These are phyloP conservation scores for Floccularia luteovirens DNA, from an alignment of 768 basidiomycete genomes.

Conservation along the genomic window DNA sequence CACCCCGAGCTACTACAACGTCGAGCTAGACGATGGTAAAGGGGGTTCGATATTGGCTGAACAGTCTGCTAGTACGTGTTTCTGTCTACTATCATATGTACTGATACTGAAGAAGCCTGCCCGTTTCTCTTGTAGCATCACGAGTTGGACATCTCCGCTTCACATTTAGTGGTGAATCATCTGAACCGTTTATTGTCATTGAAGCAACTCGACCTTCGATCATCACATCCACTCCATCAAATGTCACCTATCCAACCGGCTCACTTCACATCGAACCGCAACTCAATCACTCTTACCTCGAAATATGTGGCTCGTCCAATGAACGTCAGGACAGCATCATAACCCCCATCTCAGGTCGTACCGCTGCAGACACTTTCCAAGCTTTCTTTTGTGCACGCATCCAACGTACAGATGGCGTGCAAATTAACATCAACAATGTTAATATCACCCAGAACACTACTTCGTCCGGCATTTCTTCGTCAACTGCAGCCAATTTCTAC, in stretches of 20 bases:
- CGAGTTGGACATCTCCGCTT: conserved; percentile 71
- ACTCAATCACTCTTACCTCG: no score
- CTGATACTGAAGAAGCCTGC: no score
- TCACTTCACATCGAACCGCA: conserved; percentile 34
- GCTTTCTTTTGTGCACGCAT: conserved; percentile 61
- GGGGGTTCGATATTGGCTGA: conserved; percentile 48
- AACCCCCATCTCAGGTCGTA: conserved; percentile 38
- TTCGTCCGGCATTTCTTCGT: background rate
- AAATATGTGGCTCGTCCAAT: conserved; percentile 48
- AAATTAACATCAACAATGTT: background rate
- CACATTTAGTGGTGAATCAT: conserved; percentile 35
- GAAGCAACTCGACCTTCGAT: conserved; percentile 61
- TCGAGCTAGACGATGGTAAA: conserved; percentile 43
- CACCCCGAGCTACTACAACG: conserved; percentile 48
- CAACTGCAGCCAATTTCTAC: no score
- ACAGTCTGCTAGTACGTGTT: conserved; percentile 51
- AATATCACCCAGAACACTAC: conserved; percentile 45
- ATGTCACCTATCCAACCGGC: conserved; percentile 48
- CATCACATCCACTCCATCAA: conserved; percentile 41
- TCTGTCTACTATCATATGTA: background rate
- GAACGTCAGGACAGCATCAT: conserved; percentile 72
- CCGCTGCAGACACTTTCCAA: conserved; percentile 30
- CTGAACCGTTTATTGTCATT: conserved; percentile 51
- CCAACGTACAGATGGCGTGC: conserved; percentile 13
- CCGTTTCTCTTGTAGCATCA: conserved; percentile 56